A percentile compares a stretch with the other conserved stretches of the same genome.
phyloP scores from a whole-genome alignment of 148 eudicot species.

The Rhododendron ovatum region DNA sequence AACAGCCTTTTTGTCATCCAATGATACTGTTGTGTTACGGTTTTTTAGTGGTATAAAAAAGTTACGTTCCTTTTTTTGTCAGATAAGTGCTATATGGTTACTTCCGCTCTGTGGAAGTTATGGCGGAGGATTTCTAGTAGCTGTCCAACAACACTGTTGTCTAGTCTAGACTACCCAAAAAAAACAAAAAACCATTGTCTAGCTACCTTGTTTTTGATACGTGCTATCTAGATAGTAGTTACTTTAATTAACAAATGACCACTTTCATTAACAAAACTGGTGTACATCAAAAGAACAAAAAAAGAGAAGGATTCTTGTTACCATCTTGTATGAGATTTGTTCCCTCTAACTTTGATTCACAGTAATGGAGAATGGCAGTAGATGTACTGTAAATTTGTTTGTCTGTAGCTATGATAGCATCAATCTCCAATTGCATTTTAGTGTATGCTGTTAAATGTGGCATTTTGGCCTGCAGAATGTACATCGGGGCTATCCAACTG shows the following conservation, averaged over 20 bases:
- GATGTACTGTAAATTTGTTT: not conserved
- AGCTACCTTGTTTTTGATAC: not conserved
- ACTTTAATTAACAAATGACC: not conserved
- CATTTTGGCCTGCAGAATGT: conserved; percentile 38
- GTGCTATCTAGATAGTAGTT: not conserved
- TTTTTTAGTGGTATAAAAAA: not conserved
- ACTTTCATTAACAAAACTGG: not conserved
- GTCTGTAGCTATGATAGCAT: not conserved
- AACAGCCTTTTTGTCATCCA: not conserved
- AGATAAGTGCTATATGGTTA: not conserved
- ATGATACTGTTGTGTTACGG: not conserved
- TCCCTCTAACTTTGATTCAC: not conserved
- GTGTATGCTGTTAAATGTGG: not conserved
- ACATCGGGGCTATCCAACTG: conserved; percentile 59
- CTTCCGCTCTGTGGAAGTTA: not conserved
- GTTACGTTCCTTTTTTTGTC: not conserved
- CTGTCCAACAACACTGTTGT: not conserved
- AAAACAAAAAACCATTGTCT: not conserved
- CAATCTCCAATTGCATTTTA: not conserved
- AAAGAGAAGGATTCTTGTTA: not conserved
- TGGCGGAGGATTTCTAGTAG: not conserved
- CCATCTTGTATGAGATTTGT: not conserved
- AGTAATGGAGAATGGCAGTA: not conserved
- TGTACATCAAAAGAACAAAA: not conserved
- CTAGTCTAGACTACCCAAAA: too few relatives aligned